Evolutionary conservation across 2,329 filamentous ascomycete genomes (phyloP).

Genomic region (Aspergillus ochraceoroseus): DNA sequence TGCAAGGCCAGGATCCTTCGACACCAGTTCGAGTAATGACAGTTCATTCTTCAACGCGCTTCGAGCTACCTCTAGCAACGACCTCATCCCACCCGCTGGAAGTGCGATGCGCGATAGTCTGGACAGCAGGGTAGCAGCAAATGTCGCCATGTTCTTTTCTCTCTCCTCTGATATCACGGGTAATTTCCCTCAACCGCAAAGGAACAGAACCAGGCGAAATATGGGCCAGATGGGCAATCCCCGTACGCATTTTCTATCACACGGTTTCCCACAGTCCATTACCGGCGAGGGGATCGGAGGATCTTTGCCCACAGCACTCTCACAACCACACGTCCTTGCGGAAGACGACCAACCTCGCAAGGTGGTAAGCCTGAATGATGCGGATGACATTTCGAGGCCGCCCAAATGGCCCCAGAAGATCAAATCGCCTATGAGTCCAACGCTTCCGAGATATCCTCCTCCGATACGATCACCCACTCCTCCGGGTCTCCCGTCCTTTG

Average conservation of each 20-base stretch:
- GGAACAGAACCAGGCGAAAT: background rate
- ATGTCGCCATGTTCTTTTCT: constrained; percentile 30
- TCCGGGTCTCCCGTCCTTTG: constrained; percentile 44
- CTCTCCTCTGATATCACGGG: constrained; percentile 11
- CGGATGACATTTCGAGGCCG: constrained; percentile 19
- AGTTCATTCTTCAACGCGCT: constrained; percentile 39
- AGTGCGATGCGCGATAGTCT: constrained; percentile 16
- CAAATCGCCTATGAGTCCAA: constrained; percentile 28
- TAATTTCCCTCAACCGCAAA: background rate
- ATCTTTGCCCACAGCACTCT: background rate
- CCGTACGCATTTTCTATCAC: constrained; percentile 15
- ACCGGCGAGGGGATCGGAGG: too few species aligned
- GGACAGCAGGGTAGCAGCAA: constrained; percentile 25
- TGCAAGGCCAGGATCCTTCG: constrained; percentile 17
- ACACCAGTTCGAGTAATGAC: constrained; percentile 34
- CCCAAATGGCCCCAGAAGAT: constrained; percentile 24
- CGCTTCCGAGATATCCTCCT: constrained; percentile 36
- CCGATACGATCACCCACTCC: constrained; percentile 41
- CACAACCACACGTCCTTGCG: constrained; percentile 1
- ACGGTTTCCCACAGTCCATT: constrained; percentile 13
- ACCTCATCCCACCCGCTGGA: constrained; percentile 10
- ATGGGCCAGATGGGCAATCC: too few species aligned
- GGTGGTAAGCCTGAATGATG: constrained; percentile 27
- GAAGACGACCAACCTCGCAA: constrained; percentile 17
- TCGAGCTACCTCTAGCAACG: constrained; percentile 28